These are phyloP conservation scores for Lentinula guzmanii DNA, from an alignment of 768 basidiomycete genomes.

Conservation along the genomic window DNA sequence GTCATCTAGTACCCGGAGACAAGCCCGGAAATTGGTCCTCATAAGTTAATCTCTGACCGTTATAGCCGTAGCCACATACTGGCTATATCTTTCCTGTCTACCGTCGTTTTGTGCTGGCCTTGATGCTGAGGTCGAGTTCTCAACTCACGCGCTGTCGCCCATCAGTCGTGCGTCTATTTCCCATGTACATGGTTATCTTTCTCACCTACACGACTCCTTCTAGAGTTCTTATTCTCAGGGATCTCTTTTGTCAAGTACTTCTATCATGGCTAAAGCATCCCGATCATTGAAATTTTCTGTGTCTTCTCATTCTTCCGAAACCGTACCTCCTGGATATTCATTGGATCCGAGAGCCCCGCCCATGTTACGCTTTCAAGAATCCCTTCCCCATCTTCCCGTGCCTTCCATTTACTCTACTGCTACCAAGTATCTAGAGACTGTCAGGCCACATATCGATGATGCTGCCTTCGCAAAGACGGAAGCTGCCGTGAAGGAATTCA, in stretches of 20 bases:
- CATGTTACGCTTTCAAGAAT: slow-evolving; percentile 72
- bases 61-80: background rate
- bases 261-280: background rate
- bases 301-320: slow-evolving; percentile 17
- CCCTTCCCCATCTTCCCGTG: slow-evolving; percentile 75
- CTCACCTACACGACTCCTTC: background rate
- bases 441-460: slow-evolving; percentile 69
- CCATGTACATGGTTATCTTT: background rate
- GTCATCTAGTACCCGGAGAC: too few relatives aligned
- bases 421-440: slow-evolving; percentile 82
- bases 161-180: slow-evolving; percentile 3
- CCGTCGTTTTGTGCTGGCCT: background rate
- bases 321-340: slow-evolving; percentile 38
- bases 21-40: background rate
- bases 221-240: background rate
- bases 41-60: background rate
- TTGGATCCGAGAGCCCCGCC: slow-evolving; percentile 53
- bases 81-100: background rate
- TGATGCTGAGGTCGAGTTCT: slow-evolving; percentile 3
- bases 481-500: slow-evolving; percentile 57
- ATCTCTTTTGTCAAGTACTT: background rate
- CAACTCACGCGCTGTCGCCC: background rate
- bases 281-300: slow-evolving; percentile 4
- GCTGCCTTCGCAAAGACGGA: slow-evolving; percentile 56
- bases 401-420: slow-evolving; percentile 80